Evolutionary conservation across 805 yeast species (phyloP), one percentile per base, ranked within the genome.

Genomic region (Ogataea naganishii): DNA sequence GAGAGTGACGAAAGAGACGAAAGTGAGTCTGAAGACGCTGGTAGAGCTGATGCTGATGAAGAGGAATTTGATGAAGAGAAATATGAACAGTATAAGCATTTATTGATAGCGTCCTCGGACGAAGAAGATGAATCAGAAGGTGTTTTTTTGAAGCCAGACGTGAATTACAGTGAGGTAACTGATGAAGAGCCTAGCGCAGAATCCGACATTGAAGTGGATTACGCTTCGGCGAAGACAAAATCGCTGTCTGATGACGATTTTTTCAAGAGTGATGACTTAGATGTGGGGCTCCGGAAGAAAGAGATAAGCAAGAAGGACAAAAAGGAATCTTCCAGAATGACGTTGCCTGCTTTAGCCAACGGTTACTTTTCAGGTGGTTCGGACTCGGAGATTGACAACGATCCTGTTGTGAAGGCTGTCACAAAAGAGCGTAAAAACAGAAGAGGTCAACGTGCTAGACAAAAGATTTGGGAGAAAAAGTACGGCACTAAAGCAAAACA

Each of bases 361-460:
- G 98, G 98, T 4, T 92, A 83, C 53, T 70, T 69, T 36, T 85
- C 96, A 5, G 94, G 85, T 5, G 95, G 81, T 3, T 77, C 83
- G 1, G 94, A 82, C 20, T 74, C 67, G 11, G 66, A 62, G 20
- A 48, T 49, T 3, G 60, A 60, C 32, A 55, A 64, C 45, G 77
- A 71, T 44, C 51, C 60, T 27, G 61, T 67, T 7, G 74, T 75
- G 5, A 64, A 61, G 27, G 58, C 66, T 4, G 74, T 77, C 1
- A 48, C 69, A 18, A 66, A 64, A 13, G 58, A 55, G 37, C 70
- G 89, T 39, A 85, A 86, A 45, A 92, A 92, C 54, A 69, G 98
- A 59, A 75, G 96, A 54, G 98, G 98, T 16, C 98, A 92, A 61
- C 69, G 97, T 36, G 98, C 96, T 1, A 76, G 98, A 60, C 92